phyloP scores from a whole-genome alignment of 1,284 basidiomycete genomes.

The Irpex sp. region DNA sequence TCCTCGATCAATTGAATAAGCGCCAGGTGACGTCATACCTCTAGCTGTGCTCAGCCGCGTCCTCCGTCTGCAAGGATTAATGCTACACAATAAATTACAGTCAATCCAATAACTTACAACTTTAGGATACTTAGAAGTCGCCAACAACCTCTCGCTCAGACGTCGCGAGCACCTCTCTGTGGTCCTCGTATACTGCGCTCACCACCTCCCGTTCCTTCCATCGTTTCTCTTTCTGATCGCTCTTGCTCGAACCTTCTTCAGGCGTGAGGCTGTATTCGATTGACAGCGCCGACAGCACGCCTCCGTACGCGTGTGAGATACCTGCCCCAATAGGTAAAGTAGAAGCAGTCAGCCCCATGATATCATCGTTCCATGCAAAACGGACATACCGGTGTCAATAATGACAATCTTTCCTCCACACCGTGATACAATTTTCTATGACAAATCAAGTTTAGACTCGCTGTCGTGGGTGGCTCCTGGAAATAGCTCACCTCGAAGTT shows the following conservation, averaged over 20 bases:
- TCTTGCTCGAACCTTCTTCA: constrained; percentile 6
- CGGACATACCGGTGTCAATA: constrained; percentile 72
- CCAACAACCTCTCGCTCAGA: constrained; percentile 49
- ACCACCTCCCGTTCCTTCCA: constrained; percentile 81
- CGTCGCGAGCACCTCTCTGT: constrained; percentile 48
- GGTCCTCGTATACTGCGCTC: constrained; percentile 69
- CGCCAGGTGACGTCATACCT: not conserved
- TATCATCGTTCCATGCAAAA: not conserved
- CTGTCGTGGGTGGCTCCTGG: not conserved
- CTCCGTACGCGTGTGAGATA: constrained; percentile 93
- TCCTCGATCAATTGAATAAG: not conserved
- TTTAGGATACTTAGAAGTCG: constrained; percentile 29
- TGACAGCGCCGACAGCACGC: constrained; percentile 81
- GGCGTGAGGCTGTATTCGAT: constrained; percentile 77
- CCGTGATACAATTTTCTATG: constrained; percentile 70
- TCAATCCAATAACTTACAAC: not conserved
- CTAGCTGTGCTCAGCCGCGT: not conserved
- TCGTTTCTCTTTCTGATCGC: constrained; percentile 30
- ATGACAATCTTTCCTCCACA: constrained; percentile 88
- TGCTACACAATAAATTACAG: not conserved
- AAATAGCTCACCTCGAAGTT: constrained; percentile 61
- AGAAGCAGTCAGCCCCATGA: not conserved
- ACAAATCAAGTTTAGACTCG: constrained; percentile 3
- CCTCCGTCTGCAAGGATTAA: not conserved
- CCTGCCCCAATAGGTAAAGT: constrained; percentile 37